Evolutionary conservation across 1,284 basidiomycete species (phyloP), one percentile per base, ranked within the genome.

Genomic region (Apiotrichum montevideense): DNA sequence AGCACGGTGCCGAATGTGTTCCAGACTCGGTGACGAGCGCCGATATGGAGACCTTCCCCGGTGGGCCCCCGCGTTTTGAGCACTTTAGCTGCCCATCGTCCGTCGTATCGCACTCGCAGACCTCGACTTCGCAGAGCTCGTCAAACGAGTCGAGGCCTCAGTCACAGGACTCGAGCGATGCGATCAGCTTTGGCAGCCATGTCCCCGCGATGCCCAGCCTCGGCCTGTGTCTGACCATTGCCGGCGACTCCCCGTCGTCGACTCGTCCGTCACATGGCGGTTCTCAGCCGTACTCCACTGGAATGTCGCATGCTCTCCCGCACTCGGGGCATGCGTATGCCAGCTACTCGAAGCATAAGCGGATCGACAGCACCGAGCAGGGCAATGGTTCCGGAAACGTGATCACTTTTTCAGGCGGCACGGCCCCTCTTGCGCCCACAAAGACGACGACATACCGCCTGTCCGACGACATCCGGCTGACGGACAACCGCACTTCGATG

Each of bases 61-160:
- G 6, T 42, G 11, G 9, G 41, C n/a, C 41, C 35, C 15, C 21
- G 13, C 35, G 42, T 9, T 45, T 43, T 2, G 35, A 52, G 7
- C 46, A 54, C 42, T 33, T 54, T 14, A 54, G 51, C 52, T 44
- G 54, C 32, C 56, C 56, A 4, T 41, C 52, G 10, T 54, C 52
- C 7, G 56, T 52, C 9, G 15, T 35, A 4, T 51, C 49, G 32
- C 47, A 52, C 42, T 52, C 41, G 10, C 15, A 32, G 29, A 39
- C 49, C 9, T 56, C 55, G 40, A 39, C 49, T 7, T 56, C 55
- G 40, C 35, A 34, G 11, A 43, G 37, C 10, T n/a, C 40, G 4
- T 4, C 21, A 3, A 6, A 6, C 40, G 32, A 13, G 21, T n/a
- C 49, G 29, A 39, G 33, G 6, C 39, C 48, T 11, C 46, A 47